Percentiles rank a stretch among this genome's conserved stretches.
phyloP scores from a whole-genome alignment of 257 asterid species.

The Forsythia suspensa region DNA sequence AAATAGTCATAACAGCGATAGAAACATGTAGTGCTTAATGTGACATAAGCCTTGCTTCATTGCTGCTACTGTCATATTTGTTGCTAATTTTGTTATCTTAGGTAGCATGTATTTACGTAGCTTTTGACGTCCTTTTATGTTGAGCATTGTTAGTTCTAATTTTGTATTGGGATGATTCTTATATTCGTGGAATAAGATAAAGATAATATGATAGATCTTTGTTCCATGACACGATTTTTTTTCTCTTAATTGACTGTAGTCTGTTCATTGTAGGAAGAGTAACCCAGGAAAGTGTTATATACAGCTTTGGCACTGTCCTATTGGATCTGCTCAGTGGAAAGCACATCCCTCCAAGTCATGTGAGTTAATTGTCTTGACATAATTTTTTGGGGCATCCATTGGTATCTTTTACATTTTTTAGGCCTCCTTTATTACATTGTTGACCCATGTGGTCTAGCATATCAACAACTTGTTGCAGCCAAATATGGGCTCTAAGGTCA shows the following conservation, averaged over 20 bases:
- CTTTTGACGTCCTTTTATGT: background rate
- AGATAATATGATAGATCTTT: background rate
- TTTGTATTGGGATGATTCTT: no score
- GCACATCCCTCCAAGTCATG: constrained; percentile 94
- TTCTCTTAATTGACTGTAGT: background rate
- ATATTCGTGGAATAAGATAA: background rate
- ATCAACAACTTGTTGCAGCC: background rate
- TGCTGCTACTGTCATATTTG: background rate
- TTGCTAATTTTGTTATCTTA: background rate
- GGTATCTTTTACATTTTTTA: no score
- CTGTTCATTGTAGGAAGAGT: constrained; percentile 60
- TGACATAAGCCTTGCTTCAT: background rate
- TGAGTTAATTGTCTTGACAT: constrained; percentile 35
- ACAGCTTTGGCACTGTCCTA: constrained; percentile 87
- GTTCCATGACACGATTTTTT: background rate
- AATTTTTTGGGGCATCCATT: background rate
- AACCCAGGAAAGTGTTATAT: constrained; percentile 81
- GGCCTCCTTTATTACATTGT: background rate
- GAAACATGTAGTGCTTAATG: no score
- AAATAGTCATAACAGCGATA: no score
- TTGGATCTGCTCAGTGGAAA: constrained; percentile 92
- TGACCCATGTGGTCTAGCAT: background rate
- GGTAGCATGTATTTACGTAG: background rate
- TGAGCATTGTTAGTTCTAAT: background rate
- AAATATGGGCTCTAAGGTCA: background rate